Base-by-base conservation (phyloP, 176 grass and related monocot species). In the Themeda triandra region DNA sequence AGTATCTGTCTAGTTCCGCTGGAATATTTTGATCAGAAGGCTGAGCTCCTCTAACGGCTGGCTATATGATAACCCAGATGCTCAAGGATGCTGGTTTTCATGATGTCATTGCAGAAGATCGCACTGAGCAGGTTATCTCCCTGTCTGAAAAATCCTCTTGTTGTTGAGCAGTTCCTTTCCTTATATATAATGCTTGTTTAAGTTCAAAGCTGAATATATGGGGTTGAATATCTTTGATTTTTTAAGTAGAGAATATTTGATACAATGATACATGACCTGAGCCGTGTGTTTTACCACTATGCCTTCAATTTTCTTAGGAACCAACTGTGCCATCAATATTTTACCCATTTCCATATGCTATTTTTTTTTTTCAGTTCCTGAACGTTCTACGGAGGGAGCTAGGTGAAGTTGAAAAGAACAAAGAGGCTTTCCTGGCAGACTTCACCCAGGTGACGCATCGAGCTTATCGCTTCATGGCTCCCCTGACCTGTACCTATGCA, bases 311-410 rank as follows among this genome's bases (percentile, higher is more conserved):
- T 23, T n/a, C 10, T 56, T 56, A 56, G 53, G 53, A n/a, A 12
- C 4, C 10, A 62, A 17, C 53, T 49, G 19, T 42, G n/a, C 1
- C 6, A 41, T 31, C 15, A 6, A 42, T 8, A 27, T 41, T 70
- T 51, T 64, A 30, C 60, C n/a, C 45, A 75, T 31, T 72, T 42
- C 30, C 1, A 13, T 49, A 24, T 63, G 42, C 72, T 73, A 11
- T 27, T 19, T 45, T 23, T 18, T 45, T 39, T 45, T 39, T 83
- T 56, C 74, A 98, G 93, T 98, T 98, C 85, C 30, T 92, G 46
- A 73, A 83, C 35, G 93, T 98, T 65, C 84, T 98, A 33, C 87
- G 85, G 42, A 98, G 73, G 89, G 96, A 98, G 83, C 85, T 98
- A 17, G 69, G 76, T 80, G 85, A 69, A 41, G 71, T 93, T 24